Percentiles rank a stretch among this genome's conserved stretches.
These are phyloP conservation scores for Niebla homalea DNA, from an alignment of 495 filamentous ascomycete genomes.

Conservation along the genomic window DNA sequence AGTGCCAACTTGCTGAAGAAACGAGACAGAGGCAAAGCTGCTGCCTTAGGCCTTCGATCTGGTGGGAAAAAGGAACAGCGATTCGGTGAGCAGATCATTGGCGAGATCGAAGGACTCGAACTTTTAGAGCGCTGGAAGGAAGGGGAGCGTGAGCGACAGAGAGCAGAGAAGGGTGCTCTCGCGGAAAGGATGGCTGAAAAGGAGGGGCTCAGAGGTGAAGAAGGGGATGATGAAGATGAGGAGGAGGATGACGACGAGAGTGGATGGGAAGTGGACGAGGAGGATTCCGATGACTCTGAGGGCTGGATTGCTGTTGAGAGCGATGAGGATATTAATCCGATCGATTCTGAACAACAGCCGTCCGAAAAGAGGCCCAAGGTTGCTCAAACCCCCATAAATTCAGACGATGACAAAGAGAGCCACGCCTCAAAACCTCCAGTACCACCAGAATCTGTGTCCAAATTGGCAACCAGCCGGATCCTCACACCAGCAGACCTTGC, in stretches of 20 bases:
- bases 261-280: constrained; percentile 71
- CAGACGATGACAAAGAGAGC: constrained; percentile 16
- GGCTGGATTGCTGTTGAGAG: constrained; percentile 90
- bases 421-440: constrained; percentile 4
- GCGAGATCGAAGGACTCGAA: constrained; percentile 85
- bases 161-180: constrained; percentile 47
- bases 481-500: constrained; percentile 84
- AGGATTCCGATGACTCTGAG: constrained; percentile 60
- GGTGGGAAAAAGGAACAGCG: constrained; percentile 56
- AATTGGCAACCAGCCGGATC: constrained; percentile 71
- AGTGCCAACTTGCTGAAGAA: constrained; percentile 80
- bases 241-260: constrained; percentile 60
- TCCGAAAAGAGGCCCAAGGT: constrained; percentile 47
- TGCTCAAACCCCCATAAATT: constrained; percentile 1
- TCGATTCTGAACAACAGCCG: constrained; percentile 52
- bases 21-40: constrained; percentile 82
- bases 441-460: constrained; percentile 33
- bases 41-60: constrained; percentile 63
- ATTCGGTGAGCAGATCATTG: constrained; percentile 65
- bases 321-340: constrained; percentile 66
- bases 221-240: constrained; percentile 40
- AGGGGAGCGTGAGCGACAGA: constrained; percentile 63
- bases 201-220: constrained; percentile 40
- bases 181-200: constrained; percentile 27
- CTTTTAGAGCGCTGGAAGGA: constrained; percentile 88